phyloP scores from a whole-genome alignment of 495 filamentous ascomycete genomes.

The Neurospora tetrasperma region DNA sequence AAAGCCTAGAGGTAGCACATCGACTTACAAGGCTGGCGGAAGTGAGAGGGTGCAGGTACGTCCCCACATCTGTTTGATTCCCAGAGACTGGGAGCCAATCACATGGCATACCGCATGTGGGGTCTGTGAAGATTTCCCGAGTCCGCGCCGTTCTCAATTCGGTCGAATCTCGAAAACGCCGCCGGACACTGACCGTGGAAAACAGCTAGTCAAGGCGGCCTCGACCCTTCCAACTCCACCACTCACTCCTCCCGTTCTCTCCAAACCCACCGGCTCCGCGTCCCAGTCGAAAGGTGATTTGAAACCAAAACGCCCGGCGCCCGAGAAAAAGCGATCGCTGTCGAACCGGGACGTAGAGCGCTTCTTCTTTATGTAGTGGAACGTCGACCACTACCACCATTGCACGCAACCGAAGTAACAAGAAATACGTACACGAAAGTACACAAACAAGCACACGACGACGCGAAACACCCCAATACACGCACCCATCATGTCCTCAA shows the following conservation, averaged over 20 bases:
- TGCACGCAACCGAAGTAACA: neutral
- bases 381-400: neutral
- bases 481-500: constrained; percentile 13
- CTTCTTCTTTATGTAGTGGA: neutral
- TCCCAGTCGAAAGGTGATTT: neutral
- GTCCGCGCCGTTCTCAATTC: neutral
- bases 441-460: neutral
- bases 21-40: neutral
- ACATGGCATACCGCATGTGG: neutral
- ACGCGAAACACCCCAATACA: neutral
- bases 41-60: neutral
- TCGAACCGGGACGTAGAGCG: neutral
- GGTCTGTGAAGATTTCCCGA: neutral
- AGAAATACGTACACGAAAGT: neutral
- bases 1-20: too few relatives aligned
- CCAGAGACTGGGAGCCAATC: neutral
- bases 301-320: neutral
- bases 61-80: neutral
- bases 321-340: neutral
- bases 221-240: neutral
- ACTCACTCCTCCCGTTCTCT: neutral
- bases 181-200: neutral
- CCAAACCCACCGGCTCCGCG: too few relatives aligned
- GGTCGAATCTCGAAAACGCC: neutral
- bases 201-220: neutral